Conservation (phyloP, 2,329 filamentous ascomycete genomes). For the Calonectria ilicicola region DNA sequence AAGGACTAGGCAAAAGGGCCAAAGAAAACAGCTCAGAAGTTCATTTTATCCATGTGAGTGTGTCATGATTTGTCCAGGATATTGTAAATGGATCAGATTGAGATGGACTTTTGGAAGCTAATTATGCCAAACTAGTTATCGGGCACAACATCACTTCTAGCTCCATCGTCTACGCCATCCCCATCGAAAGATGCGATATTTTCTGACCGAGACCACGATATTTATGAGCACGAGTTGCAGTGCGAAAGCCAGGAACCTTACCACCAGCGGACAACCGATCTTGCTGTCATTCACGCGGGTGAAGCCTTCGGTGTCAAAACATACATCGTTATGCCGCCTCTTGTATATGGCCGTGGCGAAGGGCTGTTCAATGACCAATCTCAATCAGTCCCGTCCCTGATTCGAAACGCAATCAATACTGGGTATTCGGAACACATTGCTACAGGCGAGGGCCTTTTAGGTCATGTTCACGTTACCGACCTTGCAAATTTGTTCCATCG, state of each 20-base stretch:
- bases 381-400: not conserved
- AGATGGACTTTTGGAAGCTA: no score
- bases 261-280: not conserved
- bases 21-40: not conserved
- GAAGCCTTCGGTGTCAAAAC: conserved; percentile 56
- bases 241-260: not conserved
- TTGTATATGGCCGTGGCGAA: conserved; percentile 59
- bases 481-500: not conserved
- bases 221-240: not conserved
- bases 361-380: conserved; percentile 52
- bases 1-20: not conserved
- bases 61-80: no score
- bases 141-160: not conserved
- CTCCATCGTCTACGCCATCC: not conserved
- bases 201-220: not conserved
- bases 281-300: conserved; percentile 55
- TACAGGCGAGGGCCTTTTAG: not conserved
- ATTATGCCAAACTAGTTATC: not conserved
- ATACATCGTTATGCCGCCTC: conserved; percentile 58
- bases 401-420: not conserved
- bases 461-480: not conserved
- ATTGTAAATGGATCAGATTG: no score
- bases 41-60: not conserved
- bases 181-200: not conserved
- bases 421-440: not conserved